Evolutionary conservation across 306 rosid species (phyloP).

Genomic region (Fragaria iinumae): DNA sequence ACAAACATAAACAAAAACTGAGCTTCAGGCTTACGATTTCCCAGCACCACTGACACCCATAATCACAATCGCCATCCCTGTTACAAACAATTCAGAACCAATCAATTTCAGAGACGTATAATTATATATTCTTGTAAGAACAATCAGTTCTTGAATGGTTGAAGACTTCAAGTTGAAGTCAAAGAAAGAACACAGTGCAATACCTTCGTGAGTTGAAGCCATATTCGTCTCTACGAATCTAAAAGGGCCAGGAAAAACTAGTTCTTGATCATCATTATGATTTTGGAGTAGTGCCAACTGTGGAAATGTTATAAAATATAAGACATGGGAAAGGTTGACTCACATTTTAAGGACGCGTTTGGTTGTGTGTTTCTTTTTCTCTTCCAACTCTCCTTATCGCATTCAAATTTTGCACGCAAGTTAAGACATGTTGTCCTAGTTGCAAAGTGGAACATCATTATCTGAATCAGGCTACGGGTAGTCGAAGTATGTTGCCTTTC

Average conservation of each 20-base stretch:
- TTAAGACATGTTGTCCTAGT: background rate
- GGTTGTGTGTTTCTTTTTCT: background rate
- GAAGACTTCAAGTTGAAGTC: background rate
- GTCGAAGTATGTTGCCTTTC: background rate
- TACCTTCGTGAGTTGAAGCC: background rate
- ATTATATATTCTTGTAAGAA: background rate
- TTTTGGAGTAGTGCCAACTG: background rate
- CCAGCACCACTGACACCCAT: constrained; percentile 94
- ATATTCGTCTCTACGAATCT: background rate
- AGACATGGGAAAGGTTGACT: background rate
- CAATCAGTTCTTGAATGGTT: background rate
- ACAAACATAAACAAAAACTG: background rate
- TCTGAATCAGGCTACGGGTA: background rate
- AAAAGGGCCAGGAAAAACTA: background rate
- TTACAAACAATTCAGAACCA: background rate
- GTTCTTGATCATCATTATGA: background rate
- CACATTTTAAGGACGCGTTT: background rate
- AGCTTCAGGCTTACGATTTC: constrained; percentile 55
- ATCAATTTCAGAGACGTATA: background rate
- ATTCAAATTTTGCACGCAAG: background rate
- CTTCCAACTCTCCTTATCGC: background rate
- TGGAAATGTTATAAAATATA: background rate
- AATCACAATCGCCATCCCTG: constrained; percentile 51
- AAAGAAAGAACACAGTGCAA: background rate
- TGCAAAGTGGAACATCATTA: background rate